Conservation (phyloP, 257 asterid species). For the Orobanche coerulescens region DNA sequence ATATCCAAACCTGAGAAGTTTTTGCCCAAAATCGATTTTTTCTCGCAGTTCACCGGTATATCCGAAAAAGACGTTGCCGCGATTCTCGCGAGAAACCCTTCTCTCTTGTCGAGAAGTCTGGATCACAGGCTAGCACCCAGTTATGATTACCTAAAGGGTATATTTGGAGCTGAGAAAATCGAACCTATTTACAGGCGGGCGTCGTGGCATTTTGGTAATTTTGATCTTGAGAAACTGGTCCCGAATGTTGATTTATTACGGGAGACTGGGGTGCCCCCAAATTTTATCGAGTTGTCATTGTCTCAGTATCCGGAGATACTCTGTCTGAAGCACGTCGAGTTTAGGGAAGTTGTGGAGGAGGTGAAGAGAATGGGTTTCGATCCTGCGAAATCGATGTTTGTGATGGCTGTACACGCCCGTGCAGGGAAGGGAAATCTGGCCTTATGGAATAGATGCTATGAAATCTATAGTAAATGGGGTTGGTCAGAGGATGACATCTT, state of each 20-base stretch:
- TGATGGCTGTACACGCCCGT: constrained; percentile 14
- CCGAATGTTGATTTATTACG: constrained; percentile 24
- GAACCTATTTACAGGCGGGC: constrained; percentile 8
- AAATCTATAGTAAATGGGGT: constrained; percentile 8
- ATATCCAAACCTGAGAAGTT: constrained; percentile 17
- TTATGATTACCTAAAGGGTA: constrained; percentile 16
- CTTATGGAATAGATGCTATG: not conserved
- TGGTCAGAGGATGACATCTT: constrained; percentile 14
- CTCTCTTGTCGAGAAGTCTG: constrained; percentile 7
- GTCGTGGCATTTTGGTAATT: not conserved
- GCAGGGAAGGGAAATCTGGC: constrained; percentile 1
- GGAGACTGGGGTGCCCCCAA: constrained; percentile 19
- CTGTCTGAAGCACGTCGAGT: not conserved
- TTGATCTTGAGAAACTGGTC: not conserved
- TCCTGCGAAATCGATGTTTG: constrained; percentile 20
- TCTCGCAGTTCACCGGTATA: constrained; percentile 11
- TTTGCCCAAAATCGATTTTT: constrained; percentile 24
- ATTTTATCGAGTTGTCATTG: not conserved
- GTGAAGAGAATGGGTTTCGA: constrained; percentile 23
- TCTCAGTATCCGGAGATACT: not conserved
- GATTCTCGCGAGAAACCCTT: constrained; percentile 3
- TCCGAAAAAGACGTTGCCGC: constrained; percentile 1
- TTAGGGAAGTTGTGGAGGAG: constrained; percentile 14
- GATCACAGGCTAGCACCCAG: constrained; percentile 15
- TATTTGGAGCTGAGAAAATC: constrained; percentile 16